Conservation (phyloP, 176 grass and related monocot genomes). For the Carex scoparia region DNA sequence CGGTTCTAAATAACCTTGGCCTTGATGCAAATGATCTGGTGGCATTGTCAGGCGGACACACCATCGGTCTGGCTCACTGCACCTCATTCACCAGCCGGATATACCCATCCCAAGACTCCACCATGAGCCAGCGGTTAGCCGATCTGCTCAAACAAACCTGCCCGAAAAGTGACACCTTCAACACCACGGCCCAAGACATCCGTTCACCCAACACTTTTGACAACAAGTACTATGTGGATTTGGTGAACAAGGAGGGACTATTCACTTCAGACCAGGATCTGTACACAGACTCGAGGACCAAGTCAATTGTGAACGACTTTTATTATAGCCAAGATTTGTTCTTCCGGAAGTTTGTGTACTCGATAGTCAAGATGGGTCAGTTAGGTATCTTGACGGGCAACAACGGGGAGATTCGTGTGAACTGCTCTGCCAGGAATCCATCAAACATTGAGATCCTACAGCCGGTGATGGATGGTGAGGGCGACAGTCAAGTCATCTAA, state of each 20-base stretch:
- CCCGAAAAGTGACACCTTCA: background rate
- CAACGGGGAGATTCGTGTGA: conserved; percentile 37
- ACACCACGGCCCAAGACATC: conserved; percentile 43
- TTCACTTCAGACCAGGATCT: conserved; percentile 86
- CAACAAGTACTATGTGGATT: conserved; percentile 79
- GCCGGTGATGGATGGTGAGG: background rate
- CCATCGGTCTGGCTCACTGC: conserved; percentile 51
- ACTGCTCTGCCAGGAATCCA: conserved; percentile 36
- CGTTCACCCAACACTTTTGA: conserved; percentile 40
- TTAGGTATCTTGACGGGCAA: conserved; percentile 44
- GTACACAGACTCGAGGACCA: conserved; percentile 29
- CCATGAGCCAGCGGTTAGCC: conserved; percentile 38
- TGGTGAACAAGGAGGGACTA: conserved; percentile 48
- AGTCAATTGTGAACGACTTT: conserved; percentile 24
- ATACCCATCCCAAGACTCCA: conserved; percentile 35
- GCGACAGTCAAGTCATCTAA: background rate
- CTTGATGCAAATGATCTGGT: conserved; percentile 50
- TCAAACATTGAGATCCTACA: background rate
- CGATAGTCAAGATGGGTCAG: conserved; percentile 67
- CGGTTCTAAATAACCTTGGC: conserved; percentile 18
- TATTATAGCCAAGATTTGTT: conserved; percentile 37
- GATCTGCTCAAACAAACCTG: conserved; percentile 30
- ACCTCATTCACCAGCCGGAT: conserved; percentile 37
- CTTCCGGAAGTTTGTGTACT: conserved; percentile 56
- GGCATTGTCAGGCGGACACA: conserved; percentile 52